These are phyloP conservation scores for Combretum micranthum DNA, from an alignment of 345 rosid species.

Conservation along the genomic window DNA sequence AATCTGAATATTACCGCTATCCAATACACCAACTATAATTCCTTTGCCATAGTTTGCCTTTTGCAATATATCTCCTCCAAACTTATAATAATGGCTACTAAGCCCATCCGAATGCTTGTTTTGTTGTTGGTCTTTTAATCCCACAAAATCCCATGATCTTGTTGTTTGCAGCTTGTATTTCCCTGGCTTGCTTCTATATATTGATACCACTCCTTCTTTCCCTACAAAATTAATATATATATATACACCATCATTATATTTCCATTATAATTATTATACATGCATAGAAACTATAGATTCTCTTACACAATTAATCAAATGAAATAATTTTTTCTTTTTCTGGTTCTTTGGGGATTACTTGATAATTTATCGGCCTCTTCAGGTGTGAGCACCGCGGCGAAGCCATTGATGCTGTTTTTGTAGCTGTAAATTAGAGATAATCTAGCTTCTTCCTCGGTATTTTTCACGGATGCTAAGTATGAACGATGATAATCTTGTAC, in stretches of 20 bases:
- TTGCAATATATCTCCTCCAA: conserved; percentile 22
- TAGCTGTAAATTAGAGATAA: conserved; percentile 80
- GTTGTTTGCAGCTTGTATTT: conserved; percentile 62
- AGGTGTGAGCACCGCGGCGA: conserved; percentile 55
- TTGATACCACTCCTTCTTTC: conserved; percentile 53
- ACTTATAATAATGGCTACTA: background rate
- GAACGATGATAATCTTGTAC: conserved; percentile 61
- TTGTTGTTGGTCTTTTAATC: conserved; percentile 31
- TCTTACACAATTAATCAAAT: too few species aligned
- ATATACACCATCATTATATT: too few species aligned
- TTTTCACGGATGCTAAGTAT: conserved; percentile 52
- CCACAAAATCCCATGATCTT: conserved; percentile 86
- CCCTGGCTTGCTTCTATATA: conserved; percentile 35
- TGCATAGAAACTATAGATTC: too few species aligned
- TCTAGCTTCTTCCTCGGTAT: conserved; percentile 52
- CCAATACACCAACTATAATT: conserved; percentile 65
- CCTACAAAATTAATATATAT: conserved; percentile 20
- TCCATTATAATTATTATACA: too few species aligned
- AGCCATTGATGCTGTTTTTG: conserved; percentile 82
- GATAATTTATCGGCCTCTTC: conserved; percentile 66
- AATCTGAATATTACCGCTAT: conserved; percentile 44
- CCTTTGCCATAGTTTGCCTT: conserved; percentile 60
- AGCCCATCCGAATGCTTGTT: background rate
- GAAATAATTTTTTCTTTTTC: too few species aligned
- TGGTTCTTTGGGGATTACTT: conserved; percentile 12